These are phyloP conservation scores for Xylaria scruposa DNA, from an alignment of 495 filamentous ascomycete species.

Conservation along the genomic window DNA sequence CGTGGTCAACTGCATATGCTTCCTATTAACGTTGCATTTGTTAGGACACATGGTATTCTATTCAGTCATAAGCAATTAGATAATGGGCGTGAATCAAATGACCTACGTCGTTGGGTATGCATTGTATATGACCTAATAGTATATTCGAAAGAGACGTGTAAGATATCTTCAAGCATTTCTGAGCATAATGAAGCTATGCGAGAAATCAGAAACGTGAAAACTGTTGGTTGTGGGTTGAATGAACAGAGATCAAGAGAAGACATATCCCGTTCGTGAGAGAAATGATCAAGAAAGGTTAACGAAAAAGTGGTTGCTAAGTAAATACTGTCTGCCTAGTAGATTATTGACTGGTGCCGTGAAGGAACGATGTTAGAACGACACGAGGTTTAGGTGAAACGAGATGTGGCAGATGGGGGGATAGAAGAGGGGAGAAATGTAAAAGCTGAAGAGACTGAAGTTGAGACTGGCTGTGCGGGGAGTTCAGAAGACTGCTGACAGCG, in stretches of 20 bases:
- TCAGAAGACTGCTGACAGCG: not conserved
- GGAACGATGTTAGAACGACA: not conserved
- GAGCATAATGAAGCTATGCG: not conserved
- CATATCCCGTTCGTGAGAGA: not conserved
- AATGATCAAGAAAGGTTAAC: too few relatives aligned
- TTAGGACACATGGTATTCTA: conserved; percentile 69
- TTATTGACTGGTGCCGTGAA: not conserved
- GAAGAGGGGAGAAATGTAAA: not conserved
- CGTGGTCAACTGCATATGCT: conserved; percentile 41
- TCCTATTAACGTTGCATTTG: conserved; percentile 58
- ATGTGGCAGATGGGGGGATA: not conserved
- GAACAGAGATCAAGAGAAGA: not conserved
- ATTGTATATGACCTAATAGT: not conserved
- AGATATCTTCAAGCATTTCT: not conserved
- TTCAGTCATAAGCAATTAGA: conserved; percentile 63
- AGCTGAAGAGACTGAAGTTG: not conserved
- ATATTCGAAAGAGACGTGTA: too few relatives aligned
- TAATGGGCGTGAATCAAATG: too few relatives aligned
- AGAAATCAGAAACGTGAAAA: not conserved
- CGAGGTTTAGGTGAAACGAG: not conserved
- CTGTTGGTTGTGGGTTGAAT: not conserved
- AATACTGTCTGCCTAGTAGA: not conserved
- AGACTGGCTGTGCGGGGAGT: not conserved
- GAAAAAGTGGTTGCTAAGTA: not conserved
- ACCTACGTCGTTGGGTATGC: not conserved